These are phyloP conservation scores for Neocucurbitaria cava DNA, from an alignment of 2,329 filamentous ascomycete genomes.

Conservation along the genomic window DNA sequence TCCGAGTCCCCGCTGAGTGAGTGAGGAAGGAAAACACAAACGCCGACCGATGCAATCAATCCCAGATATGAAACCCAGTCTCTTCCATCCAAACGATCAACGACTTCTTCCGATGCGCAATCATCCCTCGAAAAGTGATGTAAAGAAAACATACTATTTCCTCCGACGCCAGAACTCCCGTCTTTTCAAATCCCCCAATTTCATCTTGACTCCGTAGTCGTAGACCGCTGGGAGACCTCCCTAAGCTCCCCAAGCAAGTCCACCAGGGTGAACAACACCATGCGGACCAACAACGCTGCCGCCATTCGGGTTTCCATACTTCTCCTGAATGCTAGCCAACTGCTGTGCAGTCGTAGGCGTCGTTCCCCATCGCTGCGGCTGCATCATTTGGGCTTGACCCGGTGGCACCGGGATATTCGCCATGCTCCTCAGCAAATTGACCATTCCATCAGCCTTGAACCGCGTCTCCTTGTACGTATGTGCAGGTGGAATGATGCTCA, in stretches of 20 bases:
- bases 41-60: conserved; percentile 6
- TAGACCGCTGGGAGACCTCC: too few relatives aligned
- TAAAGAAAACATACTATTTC: neutral
- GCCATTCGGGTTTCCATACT: conserved; percentile 33
- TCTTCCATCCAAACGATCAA: too few relatives aligned
- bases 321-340: conserved; percentile 40
- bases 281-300: neutral
- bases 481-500: conserved; percentile 77
- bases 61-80: too few relatives aligned
- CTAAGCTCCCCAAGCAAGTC: neutral
- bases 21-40: neutral
- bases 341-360: conserved; percentile 37
- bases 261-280: conserved; percentile 1
- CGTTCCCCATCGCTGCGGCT: conserved; percentile 33
- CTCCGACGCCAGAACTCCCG: too few relatives aligned
- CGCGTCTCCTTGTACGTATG: conserved; percentile 74
- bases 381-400: conserved; percentile 6
- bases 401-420: conserved; percentile 25
- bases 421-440: conserved; percentile 71
- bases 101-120: neutral
- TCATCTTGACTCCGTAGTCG: too few relatives aligned
- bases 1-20: neutral
- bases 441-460: conserved; percentile 74
- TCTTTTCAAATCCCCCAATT: too few relatives aligned
- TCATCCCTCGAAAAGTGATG: neutral